These are phyloP conservation scores for Lonicera japonica DNA, from an alignment of 129 eudicot species.

Conservation along the genomic window DNA sequence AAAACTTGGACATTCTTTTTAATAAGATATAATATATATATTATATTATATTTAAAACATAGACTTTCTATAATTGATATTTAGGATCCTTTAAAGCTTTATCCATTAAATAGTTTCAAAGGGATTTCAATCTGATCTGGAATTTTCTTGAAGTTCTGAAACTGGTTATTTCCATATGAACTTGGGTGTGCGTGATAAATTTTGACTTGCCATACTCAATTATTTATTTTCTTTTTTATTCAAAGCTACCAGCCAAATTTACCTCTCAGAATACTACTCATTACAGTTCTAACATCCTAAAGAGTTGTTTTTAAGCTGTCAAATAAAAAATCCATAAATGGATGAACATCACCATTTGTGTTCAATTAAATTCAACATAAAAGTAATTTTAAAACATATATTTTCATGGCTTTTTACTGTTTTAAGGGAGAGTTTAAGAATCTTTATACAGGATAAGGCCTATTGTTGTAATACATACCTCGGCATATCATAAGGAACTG, in stretches of 20 bases:
- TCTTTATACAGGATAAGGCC: not conserved
- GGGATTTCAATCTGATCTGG: not conserved
- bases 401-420: not conserved
- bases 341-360: not conserved
- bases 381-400: not conserved
- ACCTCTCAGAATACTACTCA: not conserved
- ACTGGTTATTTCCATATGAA: not conserved
- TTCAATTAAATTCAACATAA: not conserved
- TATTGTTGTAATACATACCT: conserved; percentile 40
- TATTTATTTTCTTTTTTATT: too few species aligned
- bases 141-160: not conserved
- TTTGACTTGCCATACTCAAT: not conserved
- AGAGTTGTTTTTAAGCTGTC: not conserved
- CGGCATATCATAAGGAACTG: conserved; percentile 97
- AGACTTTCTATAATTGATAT: not conserved
- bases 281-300: not conserved
- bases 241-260: not conserved
- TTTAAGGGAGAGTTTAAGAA: not conserved
- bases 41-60: too few species aligned
- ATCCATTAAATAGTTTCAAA: not conserved
- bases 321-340: not conserved
- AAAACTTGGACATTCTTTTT: too few species aligned
- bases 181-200: not conserved
- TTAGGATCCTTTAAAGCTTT: not conserved
- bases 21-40: too few species aligned